Conservation (phyloP, 164 flowering plant species). For the Vitis amurensis region DNA sequence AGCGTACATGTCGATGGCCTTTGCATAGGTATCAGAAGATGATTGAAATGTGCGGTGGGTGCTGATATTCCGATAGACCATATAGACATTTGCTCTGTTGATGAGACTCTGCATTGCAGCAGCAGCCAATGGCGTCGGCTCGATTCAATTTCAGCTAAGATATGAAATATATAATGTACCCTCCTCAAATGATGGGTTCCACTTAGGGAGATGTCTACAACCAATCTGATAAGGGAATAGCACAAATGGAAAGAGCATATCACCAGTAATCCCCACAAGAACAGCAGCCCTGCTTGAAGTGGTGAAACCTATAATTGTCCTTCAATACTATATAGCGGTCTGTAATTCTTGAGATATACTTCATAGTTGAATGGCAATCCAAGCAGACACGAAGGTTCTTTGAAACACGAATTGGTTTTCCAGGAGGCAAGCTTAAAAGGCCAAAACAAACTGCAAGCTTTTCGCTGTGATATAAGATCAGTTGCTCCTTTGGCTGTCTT, state of each 20-base stretch:
- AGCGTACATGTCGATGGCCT: constrained; percentile 37
- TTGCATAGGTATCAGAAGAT: constrained; percentile 26
- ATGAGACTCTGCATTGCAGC: constrained; percentile 11
- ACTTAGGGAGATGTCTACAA: no score
- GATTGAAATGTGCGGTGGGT: constrained; percentile 20
- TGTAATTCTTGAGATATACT: constrained; percentile 15
- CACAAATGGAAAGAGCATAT: background rate
- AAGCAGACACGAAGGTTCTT: constrained; percentile 24
- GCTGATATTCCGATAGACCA: constrained; percentile 1
- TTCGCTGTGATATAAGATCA: constrained; percentile 22
- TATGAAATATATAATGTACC: no score
- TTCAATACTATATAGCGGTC: constrained; percentile 17
- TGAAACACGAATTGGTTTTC: constrained; percentile 22
- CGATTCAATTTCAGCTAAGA: no score
- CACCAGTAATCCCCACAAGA: constrained; percentile 32
- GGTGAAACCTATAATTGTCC: constrained; percentile 28
- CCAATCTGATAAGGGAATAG: no score
- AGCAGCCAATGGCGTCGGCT: no score
- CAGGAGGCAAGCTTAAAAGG: constrained; percentile 16
- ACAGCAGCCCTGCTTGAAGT: constrained; percentile 24
- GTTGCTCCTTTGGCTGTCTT: constrained; percentile 10
- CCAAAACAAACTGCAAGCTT: constrained; percentile 31
- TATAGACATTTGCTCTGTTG: constrained; percentile 1
- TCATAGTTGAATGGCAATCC: constrained; percentile 26
- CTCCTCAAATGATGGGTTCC: no score